phyloP scores from a whole-genome alignment of 177 flowering plant species.

The Telopea speciosissima region DNA sequence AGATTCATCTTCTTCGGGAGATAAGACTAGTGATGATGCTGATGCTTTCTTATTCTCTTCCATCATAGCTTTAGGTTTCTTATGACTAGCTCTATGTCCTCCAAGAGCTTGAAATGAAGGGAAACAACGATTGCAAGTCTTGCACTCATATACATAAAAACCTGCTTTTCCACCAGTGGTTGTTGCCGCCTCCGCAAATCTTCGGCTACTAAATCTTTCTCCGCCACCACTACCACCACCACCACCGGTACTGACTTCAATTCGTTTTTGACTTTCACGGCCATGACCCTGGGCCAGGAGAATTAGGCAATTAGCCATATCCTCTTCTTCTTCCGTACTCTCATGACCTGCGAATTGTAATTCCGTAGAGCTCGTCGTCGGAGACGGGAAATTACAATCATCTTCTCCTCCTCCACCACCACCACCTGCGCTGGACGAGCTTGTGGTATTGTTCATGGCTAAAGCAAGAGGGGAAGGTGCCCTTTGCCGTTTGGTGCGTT shows the following conservation, averaged over 20 bases:
- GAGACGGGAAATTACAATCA: constrained; percentile 12
- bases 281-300: constrained; percentile 50
- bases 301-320: constrained; percentile 71
- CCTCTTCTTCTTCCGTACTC: constrained; percentile 57
- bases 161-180: constrained; percentile 23
- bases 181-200: constrained; percentile 19
- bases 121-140: constrained; percentile 69
- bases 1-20: not conserved
- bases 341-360: constrained; percentile 7
- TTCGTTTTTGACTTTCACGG: not conserved
- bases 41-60: constrained; percentile 15
- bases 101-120: constrained; percentile 89
- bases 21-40: not conserved
- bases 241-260: too few species aligned
- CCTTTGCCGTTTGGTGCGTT: constrained; percentile 44
- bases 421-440: constrained; percentile 28
- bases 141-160: constrained; percentile 63
- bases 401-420: constrained; percentile 8
- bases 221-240: not conserved
- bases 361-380: constrained; percentile 28
- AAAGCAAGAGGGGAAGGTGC: constrained; percentile 7
- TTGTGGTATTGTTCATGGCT: constrained; percentile 11
- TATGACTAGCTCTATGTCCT: constrained; percentile 85
- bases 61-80: constrained; percentile 31
- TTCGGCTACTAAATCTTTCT: constrained; percentile 17